Evolutionary conservation across 306 rosid genomes (phyloP).

Genomic region (Mimosa pudica): DNA sequence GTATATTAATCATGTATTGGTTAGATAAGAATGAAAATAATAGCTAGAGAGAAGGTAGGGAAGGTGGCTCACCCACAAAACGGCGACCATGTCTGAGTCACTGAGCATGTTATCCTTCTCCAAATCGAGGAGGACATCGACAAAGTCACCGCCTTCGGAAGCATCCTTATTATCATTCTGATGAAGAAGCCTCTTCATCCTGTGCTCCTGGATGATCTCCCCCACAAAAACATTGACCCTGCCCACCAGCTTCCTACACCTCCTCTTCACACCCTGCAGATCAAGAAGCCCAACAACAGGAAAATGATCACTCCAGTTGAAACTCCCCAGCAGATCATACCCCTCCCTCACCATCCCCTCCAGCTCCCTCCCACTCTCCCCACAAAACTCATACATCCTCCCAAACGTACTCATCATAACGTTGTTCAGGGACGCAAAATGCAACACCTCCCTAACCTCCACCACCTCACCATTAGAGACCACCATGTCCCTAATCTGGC

Average conservation of each 20-base stretch:
- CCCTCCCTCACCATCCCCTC: constrained; percentile 72
- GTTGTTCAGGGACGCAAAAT: constrained; percentile 62
- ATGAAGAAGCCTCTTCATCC: constrained; percentile 33
- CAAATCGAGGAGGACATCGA: constrained; percentile 70
- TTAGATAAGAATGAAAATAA: too few relatives aligned
- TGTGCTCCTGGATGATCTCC: constrained; percentile 62
- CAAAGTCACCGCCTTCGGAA: constrained; percentile 59
- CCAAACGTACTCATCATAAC: constrained; percentile 78
- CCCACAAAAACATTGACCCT: constrained; percentile 70
- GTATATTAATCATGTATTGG: too few relatives aligned
- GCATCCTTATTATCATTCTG: constrained; percentile 29
- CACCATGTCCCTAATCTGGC: constrained; percentile 44
- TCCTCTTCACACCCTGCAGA: constrained; percentile 66
- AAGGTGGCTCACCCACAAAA: constrained; percentile 59
- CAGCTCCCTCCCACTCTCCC: constrained; percentile 42
- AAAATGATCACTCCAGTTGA: constrained; percentile 83
- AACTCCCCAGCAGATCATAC: constrained; percentile 70
- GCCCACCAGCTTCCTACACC: constrained; percentile 51
- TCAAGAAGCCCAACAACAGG: constrained; percentile 67
- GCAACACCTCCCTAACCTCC: constrained; percentile 54
- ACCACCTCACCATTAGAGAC: constrained; percentile 47
- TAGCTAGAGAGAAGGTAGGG: neutral
- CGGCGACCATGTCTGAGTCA: constrained; percentile 77
- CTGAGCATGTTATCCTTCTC: constrained; percentile 55
- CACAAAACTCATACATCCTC: constrained; percentile 57